Evolutionary conservation across 768 basidiomycete genomes (phyloP).

Genomic region (Pleurotus ostreatus): DNA sequence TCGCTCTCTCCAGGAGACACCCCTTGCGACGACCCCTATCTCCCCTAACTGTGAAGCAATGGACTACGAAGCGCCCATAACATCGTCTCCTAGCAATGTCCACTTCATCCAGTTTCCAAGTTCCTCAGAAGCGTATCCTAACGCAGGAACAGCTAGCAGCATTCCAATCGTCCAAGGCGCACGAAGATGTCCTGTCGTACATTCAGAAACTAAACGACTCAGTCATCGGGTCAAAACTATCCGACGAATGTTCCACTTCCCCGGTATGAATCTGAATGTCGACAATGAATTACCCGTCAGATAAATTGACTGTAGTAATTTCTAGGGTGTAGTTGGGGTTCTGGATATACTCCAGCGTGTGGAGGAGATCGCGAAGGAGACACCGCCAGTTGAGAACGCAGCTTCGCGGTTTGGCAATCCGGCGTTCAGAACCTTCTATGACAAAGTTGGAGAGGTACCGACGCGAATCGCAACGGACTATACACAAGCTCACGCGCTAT

Average conservation of each 20-base stretch:
- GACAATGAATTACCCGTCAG: slow-evolving; percentile 1
- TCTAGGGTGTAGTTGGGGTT: slow-evolving; percentile 60
- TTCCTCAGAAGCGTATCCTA: slow-evolving; percentile 72
- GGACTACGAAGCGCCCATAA: neutral
- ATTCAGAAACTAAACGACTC: slow-evolving; percentile 73
- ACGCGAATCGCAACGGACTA: too few species aligned
- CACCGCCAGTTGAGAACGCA: slow-evolving; percentile 85
- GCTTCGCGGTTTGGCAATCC: slow-evolving; percentile 96
- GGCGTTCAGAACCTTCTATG: slow-evolving; percentile 90
- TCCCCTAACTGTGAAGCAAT: too few species aligned
- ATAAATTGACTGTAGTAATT: neutral
- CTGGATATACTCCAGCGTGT: slow-evolving; percentile 64
- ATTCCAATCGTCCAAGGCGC: slow-evolving; percentile 76
- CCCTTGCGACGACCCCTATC: too few species aligned
- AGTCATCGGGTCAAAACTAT: slow-evolving; percentile 73
- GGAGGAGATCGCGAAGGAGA: slow-evolving; percentile 59
- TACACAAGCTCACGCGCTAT: neutral
- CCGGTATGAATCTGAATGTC: slow-evolving; percentile 41
- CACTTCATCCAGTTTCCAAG: slow-evolving; percentile 27
- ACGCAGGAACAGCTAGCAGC: slow-evolving; percentile 71
- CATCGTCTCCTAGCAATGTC: too few species aligned
- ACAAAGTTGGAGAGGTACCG: slow-evolving; percentile 65
- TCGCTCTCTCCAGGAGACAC: too few species aligned
- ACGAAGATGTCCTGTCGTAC: slow-evolving; percentile 63
- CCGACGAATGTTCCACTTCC: slow-evolving; percentile 53